Evolutionary conservation across 75 land plant genomes (phyloP).

Genomic region (Isoetes taiwanensis): DNA sequence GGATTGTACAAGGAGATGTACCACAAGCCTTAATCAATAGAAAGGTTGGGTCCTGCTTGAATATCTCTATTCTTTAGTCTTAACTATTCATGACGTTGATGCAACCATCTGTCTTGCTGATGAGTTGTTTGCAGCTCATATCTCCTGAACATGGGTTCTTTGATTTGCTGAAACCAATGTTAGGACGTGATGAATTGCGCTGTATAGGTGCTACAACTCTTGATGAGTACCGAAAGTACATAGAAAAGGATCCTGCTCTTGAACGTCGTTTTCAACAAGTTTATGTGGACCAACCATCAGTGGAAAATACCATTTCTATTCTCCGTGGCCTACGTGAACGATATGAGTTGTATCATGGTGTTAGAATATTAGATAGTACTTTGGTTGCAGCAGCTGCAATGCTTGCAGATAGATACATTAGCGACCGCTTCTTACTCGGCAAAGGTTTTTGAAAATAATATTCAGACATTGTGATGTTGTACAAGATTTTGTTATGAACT

Average conservation of each 20-base stretch:
- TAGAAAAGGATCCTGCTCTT: constrained; percentile 1
- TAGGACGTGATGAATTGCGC: neutral
- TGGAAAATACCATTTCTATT: neutral
- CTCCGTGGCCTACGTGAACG: neutral
- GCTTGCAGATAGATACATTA: neutral
- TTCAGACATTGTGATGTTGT: neutral
- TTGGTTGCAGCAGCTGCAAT: constrained; percentile 18
- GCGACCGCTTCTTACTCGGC: constrained; percentile 4
- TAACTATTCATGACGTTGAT: constrained; percentile 14
- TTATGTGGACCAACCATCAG: neutral
- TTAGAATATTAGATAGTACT: neutral
- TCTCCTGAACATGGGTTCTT: neutral
- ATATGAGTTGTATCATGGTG: constrained; percentile 1
- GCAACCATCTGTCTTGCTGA: neutral
- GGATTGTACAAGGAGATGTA: constrained; percentile 1
- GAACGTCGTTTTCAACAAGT: constrained; percentile 1
- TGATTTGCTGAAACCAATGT: constrained; percentile 4
- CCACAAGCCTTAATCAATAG: neutral
- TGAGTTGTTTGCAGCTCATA: neutral
- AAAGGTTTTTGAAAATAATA: neutral
- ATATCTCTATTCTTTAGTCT: neutral
- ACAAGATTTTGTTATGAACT: neutral
- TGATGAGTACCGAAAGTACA: neutral
- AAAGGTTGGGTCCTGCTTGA: neutral
- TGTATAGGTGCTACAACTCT: constrained; percentile 3